Base-by-base conservation (phyloP, 306 rosid genomes). In the Amphicarpaea edgeworthii region DNA sequence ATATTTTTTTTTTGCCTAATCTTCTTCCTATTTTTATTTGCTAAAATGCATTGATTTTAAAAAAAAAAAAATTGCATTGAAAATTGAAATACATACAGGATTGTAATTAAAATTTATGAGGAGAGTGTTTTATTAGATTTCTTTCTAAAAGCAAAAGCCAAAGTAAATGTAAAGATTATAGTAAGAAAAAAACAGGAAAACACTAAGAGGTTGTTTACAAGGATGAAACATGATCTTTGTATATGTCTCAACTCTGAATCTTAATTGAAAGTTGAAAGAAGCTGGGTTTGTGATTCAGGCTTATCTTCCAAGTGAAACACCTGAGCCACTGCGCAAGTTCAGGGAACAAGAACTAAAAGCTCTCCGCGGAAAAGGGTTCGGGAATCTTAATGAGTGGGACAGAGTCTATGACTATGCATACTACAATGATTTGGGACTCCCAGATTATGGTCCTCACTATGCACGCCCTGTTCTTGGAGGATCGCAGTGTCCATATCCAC, bases 371-470 rank as follows among this genome's bases (percentile, higher is more conserved):
- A 82, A 83, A 32, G 91, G 93, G 12, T 32, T 40, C 0, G 91
- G 92, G 7, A 84, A 86, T 83, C 96, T 90, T 12, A 75, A 85
- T 76, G 97, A 95, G 28, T 95, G 99, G 99, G 99, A 92, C 75
- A 86, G 99, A 87, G 93, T 95, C 6, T 95, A 95, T 74, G 99
- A 95, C 85, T 95, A 95, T 59, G 99, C 83, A 74, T 85, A 7
- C 82, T 95, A 95, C 87, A 92, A 95, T 57, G 99, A 95, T 65
- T 76, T 95, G 65, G 97, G 97, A 21, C 79, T 49, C 64, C 99
- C 99, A 3, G 93, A 86, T 17, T 58, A 62, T 62, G 92, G 97
- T 30, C 50, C 70, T 28, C 38, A 69, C 4, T 68, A 77, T 81
- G 93, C 69, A 5, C 96, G 99, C 34, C 90, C 91, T n/a, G 76